Base-by-base conservation (phyloP, 805 yeast genomes). In the Alloascoidea africana region DNA sequence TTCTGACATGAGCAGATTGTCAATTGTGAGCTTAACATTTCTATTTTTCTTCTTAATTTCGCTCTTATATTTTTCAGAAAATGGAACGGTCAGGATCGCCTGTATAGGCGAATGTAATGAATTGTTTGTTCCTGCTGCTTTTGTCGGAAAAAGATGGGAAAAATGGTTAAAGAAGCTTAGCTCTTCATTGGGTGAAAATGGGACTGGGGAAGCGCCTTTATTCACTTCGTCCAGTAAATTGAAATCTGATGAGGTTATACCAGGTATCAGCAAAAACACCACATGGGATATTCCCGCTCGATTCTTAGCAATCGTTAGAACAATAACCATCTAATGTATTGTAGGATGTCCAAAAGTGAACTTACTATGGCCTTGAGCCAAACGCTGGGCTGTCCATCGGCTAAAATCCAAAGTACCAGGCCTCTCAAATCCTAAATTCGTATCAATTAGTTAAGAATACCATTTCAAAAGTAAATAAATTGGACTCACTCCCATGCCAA, bases 81-180 rank as follows among this genome's bases (percentile, higher is more conserved):
- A 54, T 0, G 76, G 74, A n/a, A 69, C 62, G 39, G 65, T 65
- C 13, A 73, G 59, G 34, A 85, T 65, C 2, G 81, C 64, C 34
- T 63, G 65, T 38, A 67, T 60, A 13, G 73, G 67, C 36, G 75
- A 76, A 48, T 60, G 73, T 27, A 73, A 51, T 5, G 68, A 64
- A 33, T 66, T 71, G 43, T 66, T 68, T 3, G 73, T 66, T 0
- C 94, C 95, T 0, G 94, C 93, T 4, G 76, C 63, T 17, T 55
- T 49, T 2, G 78, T 55, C 0, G 78, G 78, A 36, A 74, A 52
- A 8, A 63, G 48, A 19, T 57, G 45, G 0, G 54, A 48, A 46
- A 76, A 78, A 23, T 8, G 8, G 8, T 54, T 39, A 37, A 75
- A 53, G 37, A 62, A 60, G 2, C 53, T 37, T 36, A 65, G 52